Evolutionary conservation across 192 early-diverging fungal genomes (phyloP).

Genomic region (Coemansia sp.): DNA sequence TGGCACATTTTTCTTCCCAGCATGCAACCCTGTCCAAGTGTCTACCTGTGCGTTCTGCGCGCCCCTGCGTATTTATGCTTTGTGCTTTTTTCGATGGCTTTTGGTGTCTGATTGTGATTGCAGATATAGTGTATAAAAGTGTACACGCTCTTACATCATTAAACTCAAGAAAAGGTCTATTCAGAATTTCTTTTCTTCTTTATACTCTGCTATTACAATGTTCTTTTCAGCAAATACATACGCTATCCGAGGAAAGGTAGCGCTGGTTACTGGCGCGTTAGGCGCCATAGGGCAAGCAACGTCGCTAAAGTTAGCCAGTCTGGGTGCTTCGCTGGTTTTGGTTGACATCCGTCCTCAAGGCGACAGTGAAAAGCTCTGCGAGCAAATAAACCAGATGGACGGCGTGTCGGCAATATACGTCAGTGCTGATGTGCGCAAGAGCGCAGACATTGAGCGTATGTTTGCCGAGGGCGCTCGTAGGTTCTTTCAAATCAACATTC

Average conservation of each 20-base stretch:
- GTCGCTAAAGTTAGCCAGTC: conserved; percentile 12
- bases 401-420: conserved; percentile 6
- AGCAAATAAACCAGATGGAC: conserved; percentile 1
- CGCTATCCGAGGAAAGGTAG: conserved; percentile 29
- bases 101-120: not conserved
- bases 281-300: conserved; percentile 32
- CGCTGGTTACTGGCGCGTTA: conserved; percentile 44
- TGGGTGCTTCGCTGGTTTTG: conserved; percentile 28
- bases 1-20: not conserved
- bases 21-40: not conserved
- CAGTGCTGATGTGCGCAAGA: conserved; percentile 1
- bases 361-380: conserved; percentile 10
- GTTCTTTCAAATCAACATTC: conserved; percentile 60
- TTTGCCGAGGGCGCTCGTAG: conserved; percentile 41
- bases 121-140: no score
- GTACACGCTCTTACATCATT: no score
- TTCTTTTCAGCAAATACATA: conserved; percentile 2
- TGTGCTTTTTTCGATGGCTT: not conserved
- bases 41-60: not conserved
- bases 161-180: not conserved
- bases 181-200: not conserved
- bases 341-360: conserved; percentile 21
- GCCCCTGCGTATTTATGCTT: not conserved
- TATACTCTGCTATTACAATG: not conserved
- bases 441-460: conserved; percentile 22